Base-by-base conservation (phyloP, 1,284 basidiomycete species). In the Puccinia hordei region DNA sequence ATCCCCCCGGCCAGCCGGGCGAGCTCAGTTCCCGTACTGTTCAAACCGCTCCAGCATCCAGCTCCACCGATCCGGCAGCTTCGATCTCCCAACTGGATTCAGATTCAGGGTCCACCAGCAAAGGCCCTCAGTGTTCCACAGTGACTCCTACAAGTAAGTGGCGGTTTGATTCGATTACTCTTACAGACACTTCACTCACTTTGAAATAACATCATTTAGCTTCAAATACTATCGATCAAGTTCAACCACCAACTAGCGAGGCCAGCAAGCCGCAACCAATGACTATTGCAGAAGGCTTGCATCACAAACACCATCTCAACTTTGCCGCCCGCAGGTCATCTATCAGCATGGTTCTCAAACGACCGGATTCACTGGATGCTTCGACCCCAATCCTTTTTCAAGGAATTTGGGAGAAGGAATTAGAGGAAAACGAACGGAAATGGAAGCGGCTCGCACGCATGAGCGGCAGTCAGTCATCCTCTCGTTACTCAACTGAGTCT, bases 381-480 rank as follows among this genome's bases (percentile, higher is more conserved):
- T 79, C 76, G 0, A 79, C 76, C 17, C 76, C 68, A 22, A 19
- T 57, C 22, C 38, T 79, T 3, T 79, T 79, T 41, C 76, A 79
- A 49, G 76, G 68, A 5, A 79, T 79, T 24, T 79, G 76, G 76
- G 76, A 79, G 41, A 79, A 49, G 44, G 76, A 79, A 35, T 30
- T 79, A 27, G 76, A 69, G 33, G 76, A 79, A 59, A 79, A 79
- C 46, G 76, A 79, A 59, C 76, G 66, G 12, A 79, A 79, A 68
- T 79, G 76, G 76, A 79, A 79, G 55, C 65, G 66, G 17, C 57
- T 79, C 38, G 66, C 66, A n/a, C 65, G 76, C 30, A 51, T 79
- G n/a, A 79, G 76, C 38, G 53, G 55, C 46, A 79, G 76, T 33
- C 76, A 69, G 41, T 71, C 68, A 71, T 71, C 68, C 49, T 71